These are phyloP conservation scores for Boechera divaricarpa DNA, from an alignment of 345 rosid genomes.

Conservation along the genomic window DNA sequence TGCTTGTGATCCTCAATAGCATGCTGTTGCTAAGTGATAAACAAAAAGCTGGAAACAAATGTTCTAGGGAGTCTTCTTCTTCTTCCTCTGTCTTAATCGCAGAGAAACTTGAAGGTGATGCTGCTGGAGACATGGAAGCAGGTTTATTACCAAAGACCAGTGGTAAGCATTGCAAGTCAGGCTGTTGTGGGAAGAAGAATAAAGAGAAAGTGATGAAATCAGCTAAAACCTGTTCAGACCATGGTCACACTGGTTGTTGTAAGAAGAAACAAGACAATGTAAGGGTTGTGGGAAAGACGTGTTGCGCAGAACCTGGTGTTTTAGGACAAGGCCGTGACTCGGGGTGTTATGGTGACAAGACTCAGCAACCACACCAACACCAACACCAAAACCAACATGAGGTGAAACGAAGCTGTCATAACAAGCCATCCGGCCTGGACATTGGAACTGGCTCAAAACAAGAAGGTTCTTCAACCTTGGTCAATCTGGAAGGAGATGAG, in stretches of 20 bases:
- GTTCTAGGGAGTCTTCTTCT: conserved; percentile 28
- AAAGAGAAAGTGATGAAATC: conserved; percentile 29
- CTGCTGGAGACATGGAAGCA: conserved; percentile 37
- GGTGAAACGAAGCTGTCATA: conserved; percentile 35
- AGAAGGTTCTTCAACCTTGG: conserved; percentile 13
- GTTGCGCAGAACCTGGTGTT: conserved; percentile 16
- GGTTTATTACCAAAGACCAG: conserved; percentile 33
- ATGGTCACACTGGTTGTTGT: conserved; percentile 42
- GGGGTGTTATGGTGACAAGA: conserved; percentile 39
- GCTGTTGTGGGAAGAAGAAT: conserved; percentile 41
- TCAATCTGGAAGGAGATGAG: conserved; percentile 24
- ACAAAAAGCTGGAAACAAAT: conserved; percentile 19
- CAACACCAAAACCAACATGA: conserved; percentile 10
- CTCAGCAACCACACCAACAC: conserved; percentile 17
- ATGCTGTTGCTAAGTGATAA: conserved; percentile 64
- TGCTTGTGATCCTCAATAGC: conserved; percentile 82
- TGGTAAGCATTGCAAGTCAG: conserved; percentile 37
- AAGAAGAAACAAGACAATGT: conserved; percentile 37
- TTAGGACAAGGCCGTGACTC: conserved; percentile 19
- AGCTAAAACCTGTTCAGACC: conserved; percentile 11
- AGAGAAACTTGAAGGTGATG: conserved; percentile 27
- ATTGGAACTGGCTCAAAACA: conserved; percentile 27
- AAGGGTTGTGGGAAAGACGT: conserved; percentile 20
- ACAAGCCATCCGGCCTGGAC: conserved; percentile 19
- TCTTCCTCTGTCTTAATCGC: not conserved